Base-by-base conservation (phyloP, 164 flowering plant genomes). In the Chimonanthus salicifolius region DNA sequence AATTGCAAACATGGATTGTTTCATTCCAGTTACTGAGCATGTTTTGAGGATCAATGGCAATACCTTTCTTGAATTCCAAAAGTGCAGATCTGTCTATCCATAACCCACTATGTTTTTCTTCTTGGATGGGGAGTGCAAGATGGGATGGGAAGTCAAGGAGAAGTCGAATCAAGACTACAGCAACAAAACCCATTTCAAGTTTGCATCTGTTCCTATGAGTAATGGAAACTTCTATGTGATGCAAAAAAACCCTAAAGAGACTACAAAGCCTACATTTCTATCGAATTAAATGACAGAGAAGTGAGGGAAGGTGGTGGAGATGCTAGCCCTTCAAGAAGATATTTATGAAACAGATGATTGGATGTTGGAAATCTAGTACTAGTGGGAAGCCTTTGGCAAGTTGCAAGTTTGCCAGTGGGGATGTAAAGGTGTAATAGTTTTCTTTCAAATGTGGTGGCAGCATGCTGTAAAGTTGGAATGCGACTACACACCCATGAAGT, bases 1-100 rank as follows among this genome's bases (percentile, higher is more conserved):
- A 79, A n/a, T 70, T 68, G 72, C 82, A 79, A 71, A 75, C 72
- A 68, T 75, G 73, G 58, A 50, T 49, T 15, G 76, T 62, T 49
- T 71, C 71, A 4, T 76, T 71, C 83, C 83, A 81, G 67, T 78
- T 78, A 15, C 7, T 11, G 21, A 81, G 72, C 47, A n/a, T 8
- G 18, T 76, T 68, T 11, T 78, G 75, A 49, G 79, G 78, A 68
- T 81, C 80, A 3, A 20, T 45, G 47, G 21, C 54, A 65, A 81
- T 74, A 68, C 74, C 62, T 68, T 74, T 72, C 77, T 74, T 78
- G 73, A 81, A 81, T 50, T 58, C 75, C 44, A 75, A 49, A 45
- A 81, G 81, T 47, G 71, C 75, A 20, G 62, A 44, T 73, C 58
- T 71, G 71, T 78, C 83, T 54, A 60, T 63, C 47, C 43, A 58